Base-by-base conservation (phyloP, 257 asterid genomes). In the Misopates orontium region DNA sequence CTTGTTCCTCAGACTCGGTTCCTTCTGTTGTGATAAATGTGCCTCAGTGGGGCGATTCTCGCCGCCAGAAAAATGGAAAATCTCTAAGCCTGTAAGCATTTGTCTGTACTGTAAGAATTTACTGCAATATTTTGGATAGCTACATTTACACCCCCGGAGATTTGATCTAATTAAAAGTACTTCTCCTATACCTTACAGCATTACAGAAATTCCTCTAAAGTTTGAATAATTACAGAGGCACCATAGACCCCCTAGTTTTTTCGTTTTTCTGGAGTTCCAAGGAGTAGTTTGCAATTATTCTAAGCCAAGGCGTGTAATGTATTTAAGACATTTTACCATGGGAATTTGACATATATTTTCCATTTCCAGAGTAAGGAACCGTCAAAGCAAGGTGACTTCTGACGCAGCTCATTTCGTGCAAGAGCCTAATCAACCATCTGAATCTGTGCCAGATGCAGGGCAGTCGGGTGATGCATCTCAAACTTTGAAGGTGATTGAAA, bases 1-100 rank as follows among this genome's bases (percentile, higher is more conserved):
- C 94, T 51, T 88, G 97, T 77, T 95, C 97, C 62, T 85, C 96
- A 16, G 98, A 91, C 76, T 88, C 98, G 1, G 80, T 85, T 69
- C 93, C 91, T 59, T 83, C 93, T 12, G 87, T 75, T 24, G 72
- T 62, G 36, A 62, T 67, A 62, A 87, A 70, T 67, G 82, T 75
- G 50, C 71, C 82, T 59, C 77, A 66, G 42, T 78, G 70, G 32
- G 82, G 81, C 66, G 72, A 66, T 59, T 50, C 64, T 61, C 61
- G 63, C 36, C 67, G 71, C 56, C 73, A 71, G 64, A 84, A 79
- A 70, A 82, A 73, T 59, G 79, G 71, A 69, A 87, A 84, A 75
- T 87, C 88, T 50, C 84, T 85, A 16, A 77, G 56, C 82, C 79
- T 93, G 97, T 85, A 78, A 16, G 14, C 10, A 31, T 55, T 19